phyloP scores from a whole-genome alignment of 768 basidiomycete genomes.

The Collybiopsis confluens region DNA sequence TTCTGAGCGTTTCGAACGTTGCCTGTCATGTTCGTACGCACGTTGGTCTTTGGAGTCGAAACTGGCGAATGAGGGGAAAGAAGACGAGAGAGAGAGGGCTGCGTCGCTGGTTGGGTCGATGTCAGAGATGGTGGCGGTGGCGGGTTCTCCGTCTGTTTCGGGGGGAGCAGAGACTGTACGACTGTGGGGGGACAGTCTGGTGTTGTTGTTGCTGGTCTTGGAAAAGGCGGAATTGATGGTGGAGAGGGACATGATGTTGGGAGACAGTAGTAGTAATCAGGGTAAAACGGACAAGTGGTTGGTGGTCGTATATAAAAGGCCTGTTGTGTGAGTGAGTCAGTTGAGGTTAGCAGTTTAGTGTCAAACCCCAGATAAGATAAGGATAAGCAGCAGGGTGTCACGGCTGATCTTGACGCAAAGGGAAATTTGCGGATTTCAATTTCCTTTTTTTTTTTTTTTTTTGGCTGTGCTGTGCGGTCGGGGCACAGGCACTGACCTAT shows the following conservation, averaged over 20 bases:
- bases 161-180: too few species aligned
- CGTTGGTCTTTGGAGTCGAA: constrained; percentile 42
- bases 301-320: neutral
- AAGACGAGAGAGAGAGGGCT: constrained; percentile 1
- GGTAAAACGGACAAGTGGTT: too few species aligned
- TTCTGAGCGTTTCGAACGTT: constrained; percentile 40
- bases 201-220: too few species aligned
- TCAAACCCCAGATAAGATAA: too few species aligned
- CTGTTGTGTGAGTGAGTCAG: neutral
- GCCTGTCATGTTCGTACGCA: constrained; percentile 46
- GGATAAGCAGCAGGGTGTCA: neutral
- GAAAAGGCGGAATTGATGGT: neutral
- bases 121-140: too few species aligned
- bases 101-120: neutral
- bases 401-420: neutral
- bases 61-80: constrained; percentile 14
- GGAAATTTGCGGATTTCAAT: neutral
- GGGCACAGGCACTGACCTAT: too few species aligned
- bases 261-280: neutral
- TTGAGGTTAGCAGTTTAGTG: too few species aligned
- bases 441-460: too few species aligned
- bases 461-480: too few species aligned
- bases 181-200: too few species aligned
- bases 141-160: too few species aligned
- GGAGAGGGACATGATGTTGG: neutral